These are phyloP conservation scores for Penicillium arizonense DNA, from an alignment of 495 filamentous ascomycete genomes.

Conservation along the genomic window DNA sequence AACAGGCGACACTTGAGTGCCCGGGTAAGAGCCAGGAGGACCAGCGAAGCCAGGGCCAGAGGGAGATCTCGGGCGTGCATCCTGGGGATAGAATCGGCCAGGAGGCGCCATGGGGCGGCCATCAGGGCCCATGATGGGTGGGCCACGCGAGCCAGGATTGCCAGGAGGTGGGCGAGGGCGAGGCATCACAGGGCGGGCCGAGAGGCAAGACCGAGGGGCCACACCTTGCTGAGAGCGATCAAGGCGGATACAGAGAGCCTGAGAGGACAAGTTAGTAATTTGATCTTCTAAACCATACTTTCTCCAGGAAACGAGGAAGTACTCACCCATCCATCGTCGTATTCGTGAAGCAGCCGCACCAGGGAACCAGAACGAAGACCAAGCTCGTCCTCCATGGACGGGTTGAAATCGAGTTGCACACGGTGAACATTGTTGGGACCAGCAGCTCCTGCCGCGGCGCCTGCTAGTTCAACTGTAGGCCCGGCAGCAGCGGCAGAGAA, in stretches of 20 bases:
- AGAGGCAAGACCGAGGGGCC: slow-evolving; percentile 89
- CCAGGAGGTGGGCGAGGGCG: slow-evolving; percentile 58
- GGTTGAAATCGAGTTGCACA: slow-evolving; percentile 93
- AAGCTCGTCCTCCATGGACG: slow-evolving; percentile 89
- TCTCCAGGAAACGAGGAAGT: background rate
- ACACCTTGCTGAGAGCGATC: slow-evolving; percentile 92
- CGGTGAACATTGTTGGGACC: slow-evolving; percentile 71
- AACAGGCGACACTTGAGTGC: slow-evolving; percentile 17
- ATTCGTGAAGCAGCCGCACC: slow-evolving; percentile 87
- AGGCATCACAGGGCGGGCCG: slow-evolving; percentile 87
- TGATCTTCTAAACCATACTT: background rate
- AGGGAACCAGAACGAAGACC: slow-evolving; percentile 75
- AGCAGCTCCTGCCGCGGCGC: slow-evolving; percentile 25
- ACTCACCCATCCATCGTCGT: slow-evolving; percentile 97
- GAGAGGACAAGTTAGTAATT: slow-evolving; percentile 34
- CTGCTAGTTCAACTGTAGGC: slow-evolving; percentile 15
- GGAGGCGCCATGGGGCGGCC: slow-evolving; percentile 42
- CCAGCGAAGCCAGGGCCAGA: slow-evolving; percentile 22
- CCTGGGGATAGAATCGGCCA: slow-evolving; percentile 40
- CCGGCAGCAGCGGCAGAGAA: slow-evolving; percentile 35
- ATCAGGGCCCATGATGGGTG: slow-evolving; percentile 51
- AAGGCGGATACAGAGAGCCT: slow-evolving; percentile 88
- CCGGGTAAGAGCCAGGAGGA: slow-evolving; percentile 34
- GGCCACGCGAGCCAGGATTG: slow-evolving; percentile 43
- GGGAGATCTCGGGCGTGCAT: slow-evolving; percentile 41